Conservation (phyloP, 75 land plant species). For the Picea glauca region DNA sequence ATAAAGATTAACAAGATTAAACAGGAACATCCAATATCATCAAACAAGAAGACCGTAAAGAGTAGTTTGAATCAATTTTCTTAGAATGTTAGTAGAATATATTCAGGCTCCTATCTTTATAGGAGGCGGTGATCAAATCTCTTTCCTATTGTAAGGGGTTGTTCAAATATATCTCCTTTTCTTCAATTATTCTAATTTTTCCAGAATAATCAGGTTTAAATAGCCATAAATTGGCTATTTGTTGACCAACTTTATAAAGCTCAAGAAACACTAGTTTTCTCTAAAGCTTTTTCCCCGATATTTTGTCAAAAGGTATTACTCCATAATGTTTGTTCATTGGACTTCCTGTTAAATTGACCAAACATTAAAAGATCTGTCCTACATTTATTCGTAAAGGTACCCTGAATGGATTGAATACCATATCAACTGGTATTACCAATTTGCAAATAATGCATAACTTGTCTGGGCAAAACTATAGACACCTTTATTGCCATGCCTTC, state of each 20-base stretch:
- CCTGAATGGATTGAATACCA: background rate
- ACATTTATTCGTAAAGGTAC: background rate
- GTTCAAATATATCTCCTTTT: background rate
- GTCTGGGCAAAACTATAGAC: background rate
- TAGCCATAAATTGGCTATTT: background rate
- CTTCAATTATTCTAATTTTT: background rate
- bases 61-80: too few species aligned
- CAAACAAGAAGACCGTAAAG: background rate
- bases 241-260: background rate
- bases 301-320: background rate
- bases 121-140: too few species aligned
- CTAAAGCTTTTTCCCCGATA: background rate
- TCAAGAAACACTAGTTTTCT: background rate
- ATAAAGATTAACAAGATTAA: background rate
- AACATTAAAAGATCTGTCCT: background rate
- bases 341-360: background rate
- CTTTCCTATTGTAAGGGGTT: background rate
- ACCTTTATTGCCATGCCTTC: background rate
- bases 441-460: background rate
- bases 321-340: background rate
- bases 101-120: too few species aligned
- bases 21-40: background rate
- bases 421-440: background rate
- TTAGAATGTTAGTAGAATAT: too few species aligned
- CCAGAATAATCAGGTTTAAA: background rate